Conservation (phyloP, 73 alveolate genomes). For the Tetrahymena borealis region DNA sequence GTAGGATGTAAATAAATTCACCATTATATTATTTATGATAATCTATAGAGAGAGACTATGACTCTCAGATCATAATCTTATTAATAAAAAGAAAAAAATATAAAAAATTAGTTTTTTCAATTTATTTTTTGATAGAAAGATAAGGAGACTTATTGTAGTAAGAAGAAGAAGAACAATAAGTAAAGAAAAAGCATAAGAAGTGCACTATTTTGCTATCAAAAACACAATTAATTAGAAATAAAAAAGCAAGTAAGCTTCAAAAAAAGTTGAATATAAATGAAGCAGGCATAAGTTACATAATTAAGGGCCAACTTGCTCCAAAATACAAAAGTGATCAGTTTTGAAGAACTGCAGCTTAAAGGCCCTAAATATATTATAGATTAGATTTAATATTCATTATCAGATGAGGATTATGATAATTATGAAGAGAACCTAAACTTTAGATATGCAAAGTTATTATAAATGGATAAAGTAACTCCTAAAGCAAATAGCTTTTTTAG, state of each 20-base stretch:
- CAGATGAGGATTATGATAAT: neutral
- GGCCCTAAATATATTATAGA: neutral
- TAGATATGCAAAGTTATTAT: neutral
- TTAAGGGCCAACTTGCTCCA: neutral
- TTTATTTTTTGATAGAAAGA: neutral
- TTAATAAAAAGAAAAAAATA: too few relatives aligned
- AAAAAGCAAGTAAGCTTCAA: neutral
- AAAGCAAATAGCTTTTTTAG: neutral
- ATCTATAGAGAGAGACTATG: too few relatives aligned
- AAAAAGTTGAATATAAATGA: neutral
- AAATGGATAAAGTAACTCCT: neutral
- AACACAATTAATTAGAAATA: neutral
- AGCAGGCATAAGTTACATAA: neutral
- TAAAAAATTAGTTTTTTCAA: neutral
- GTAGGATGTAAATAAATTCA: too few relatives aligned
- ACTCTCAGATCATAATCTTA: too few relatives aligned
- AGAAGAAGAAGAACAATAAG: neutral
- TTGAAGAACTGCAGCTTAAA: neutral
- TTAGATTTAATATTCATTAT: neutral
- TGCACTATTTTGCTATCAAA: neutral
- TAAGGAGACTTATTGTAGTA: neutral
- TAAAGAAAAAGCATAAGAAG: neutral
- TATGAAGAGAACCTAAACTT: neutral
- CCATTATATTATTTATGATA: too few relatives aligned
- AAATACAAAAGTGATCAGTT: neutral